A percentile compares a stretch with the other conserved stretches of the same genome.
Evolutionary conservation across 352 stramenopile species (phyloP).

Genomic region (Phytophthora constricta): DNA sequence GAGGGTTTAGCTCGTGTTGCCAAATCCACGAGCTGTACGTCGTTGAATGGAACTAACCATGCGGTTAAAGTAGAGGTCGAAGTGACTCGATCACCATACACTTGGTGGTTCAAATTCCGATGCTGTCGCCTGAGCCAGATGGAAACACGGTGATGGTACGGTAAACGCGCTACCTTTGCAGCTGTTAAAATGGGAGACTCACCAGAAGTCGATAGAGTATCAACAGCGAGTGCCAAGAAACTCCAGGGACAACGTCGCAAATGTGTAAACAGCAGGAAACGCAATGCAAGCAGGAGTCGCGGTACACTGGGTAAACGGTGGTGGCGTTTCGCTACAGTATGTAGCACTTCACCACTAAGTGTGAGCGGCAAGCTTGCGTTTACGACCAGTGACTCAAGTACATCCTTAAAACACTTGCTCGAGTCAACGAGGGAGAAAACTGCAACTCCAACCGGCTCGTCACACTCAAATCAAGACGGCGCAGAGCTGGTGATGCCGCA

Average conservation of each 20-base stretch:
- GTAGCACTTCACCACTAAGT: slow-evolving; percentile 56
- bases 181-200: slow-evolving; percentile 28
- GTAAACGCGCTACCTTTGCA: slow-evolving; percentile 23
- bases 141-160: slow-evolving; percentile 21
- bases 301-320: slow-evolving; percentile 70
- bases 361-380: slow-evolving; percentile 64
- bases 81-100: not conserved
- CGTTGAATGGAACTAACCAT: slow-evolving; percentile 46
- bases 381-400: slow-evolving; percentile 76
- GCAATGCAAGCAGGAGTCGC: slow-evolving; percentile 64
- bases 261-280: slow-evolving; percentile 70
- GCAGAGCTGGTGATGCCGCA: slow-evolving; percentile 65
- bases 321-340: slow-evolving; percentile 53
- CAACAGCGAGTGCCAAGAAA: slow-evolving; percentile 52
- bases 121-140: slow-evolving; percentile 31
- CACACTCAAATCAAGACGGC: slow-evolving; percentile 64
- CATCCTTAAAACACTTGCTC: slow-evolving; percentile 75
- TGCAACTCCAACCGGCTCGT: slow-evolving; percentile 67
- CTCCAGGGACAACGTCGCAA: slow-evolving; percentile 63
- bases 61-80: slow-evolving; percentile 15
- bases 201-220: slow-evolving; percentile 16
- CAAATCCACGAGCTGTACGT: slow-evolving; percentile 39
- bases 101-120: slow-evolving; percentile 16
- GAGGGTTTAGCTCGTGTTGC: slow-evolving; percentile 18
- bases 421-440: slow-evolving; percentile 85